Base-by-base conservation (phyloP, 345 rosid genomes). In the Streptanthus diversifolius region DNA sequence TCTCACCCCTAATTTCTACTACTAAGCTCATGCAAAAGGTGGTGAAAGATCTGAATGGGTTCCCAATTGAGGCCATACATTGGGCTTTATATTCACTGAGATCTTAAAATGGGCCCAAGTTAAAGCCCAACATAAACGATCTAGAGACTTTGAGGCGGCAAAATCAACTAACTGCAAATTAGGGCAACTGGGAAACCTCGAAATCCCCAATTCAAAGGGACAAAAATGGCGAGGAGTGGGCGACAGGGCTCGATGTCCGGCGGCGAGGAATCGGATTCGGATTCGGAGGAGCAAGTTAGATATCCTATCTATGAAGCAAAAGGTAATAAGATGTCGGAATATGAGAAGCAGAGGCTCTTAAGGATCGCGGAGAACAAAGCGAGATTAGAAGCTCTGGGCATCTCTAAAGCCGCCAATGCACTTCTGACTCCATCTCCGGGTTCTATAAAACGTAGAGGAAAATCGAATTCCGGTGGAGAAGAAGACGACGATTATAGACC, bases 301-400 rank as follows among this genome's bases (percentile, higher is more conserved):
- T 7, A 57, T 45, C 53, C 54, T 8, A 55, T 22, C 8, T 29
- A 53, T 25, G 57, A 73, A 30, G 41, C 44, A 29, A 55, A 54
- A 55, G 75, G 69, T 18, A 4, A 47, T 47, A 73, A 76, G 60
- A 77, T 80, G 3, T 76, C 89, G 39, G 88, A 82, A 52, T 86
- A 88, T 53, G 95, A 90, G 85, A 85, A 84, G 68, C 86, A 75
- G 85, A 85, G 95, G 69, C 68, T 88, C 1, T 57, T 83, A 21
- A 92, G 92, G 80, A 93, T 90, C 52, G 90, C 89, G 10, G 92
- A 85, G 86, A 89, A 93, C 83, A 82, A 74, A 75, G 90, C 88
- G 21, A 83, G 88, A 72, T 84, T 91, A 89, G 95, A 84, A 77
- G 96, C 96, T 47, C 66, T 90, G 63, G 96, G 98, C 65, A 82